A percentile compares a stretch with the other conserved stretches of the same genome.
Conservation (phyloP, 306 rosid genomes). For the Sechiopsis laciniata region DNA sequence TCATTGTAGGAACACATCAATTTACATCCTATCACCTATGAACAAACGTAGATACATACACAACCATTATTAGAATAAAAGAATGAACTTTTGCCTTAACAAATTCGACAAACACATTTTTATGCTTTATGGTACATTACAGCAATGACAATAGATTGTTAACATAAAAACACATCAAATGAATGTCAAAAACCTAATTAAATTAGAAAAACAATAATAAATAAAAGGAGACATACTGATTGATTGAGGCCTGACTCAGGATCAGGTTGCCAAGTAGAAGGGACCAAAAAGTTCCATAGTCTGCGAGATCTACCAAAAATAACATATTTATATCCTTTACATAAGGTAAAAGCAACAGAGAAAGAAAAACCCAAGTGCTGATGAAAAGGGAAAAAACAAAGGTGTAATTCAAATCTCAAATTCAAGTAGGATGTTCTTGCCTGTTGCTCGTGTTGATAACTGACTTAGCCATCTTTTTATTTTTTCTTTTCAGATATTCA, state of each 20-base stretch:
- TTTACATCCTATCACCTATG: not conserved
- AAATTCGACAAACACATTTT: not conserved
- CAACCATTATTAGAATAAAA: too few species aligned
- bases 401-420: slow-evolving; percentile 14
- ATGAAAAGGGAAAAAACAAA: slow-evolving; percentile 17
- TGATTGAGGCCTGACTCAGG: too few species aligned
- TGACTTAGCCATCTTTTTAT: slow-evolving; percentile 37
- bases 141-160: too few species aligned
- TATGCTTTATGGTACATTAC: too few species aligned
- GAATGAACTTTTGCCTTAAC: not conserved
- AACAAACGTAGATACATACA: not conserved
- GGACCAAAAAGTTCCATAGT: too few species aligned
- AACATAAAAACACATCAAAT: too few species aligned
- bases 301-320: slow-evolving; percentile 7
- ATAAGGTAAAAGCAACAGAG: not conserved
- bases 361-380: not conserved
- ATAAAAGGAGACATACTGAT: too few species aligned
- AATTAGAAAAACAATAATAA: too few species aligned
- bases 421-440: slow-evolving; percentile 34
- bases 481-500: slow-evolving; percentile 38
- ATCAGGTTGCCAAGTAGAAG: too few species aligned
- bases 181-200: too few species aligned
- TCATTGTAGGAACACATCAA: not conserved
- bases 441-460: slow-evolving; percentile 44
- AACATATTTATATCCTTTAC: not conserved